Percentiles rank a stretch among this genome's conserved stretches.
phyloP scores from a whole-genome alignment of 768 basidiomycete species.

The Clavulina sp. region DNA sequence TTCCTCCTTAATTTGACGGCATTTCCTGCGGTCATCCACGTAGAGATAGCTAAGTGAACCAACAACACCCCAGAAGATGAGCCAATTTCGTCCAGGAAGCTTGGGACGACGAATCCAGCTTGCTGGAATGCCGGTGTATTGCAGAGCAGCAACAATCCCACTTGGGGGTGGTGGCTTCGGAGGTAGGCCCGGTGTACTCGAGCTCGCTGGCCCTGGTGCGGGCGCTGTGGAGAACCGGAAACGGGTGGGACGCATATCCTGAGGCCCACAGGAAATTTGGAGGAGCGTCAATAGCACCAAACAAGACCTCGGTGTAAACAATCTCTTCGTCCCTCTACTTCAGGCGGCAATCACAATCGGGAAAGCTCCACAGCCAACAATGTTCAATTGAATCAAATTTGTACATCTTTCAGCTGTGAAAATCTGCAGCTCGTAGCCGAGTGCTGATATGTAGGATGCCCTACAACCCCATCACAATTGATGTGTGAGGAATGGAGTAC shows the following conservation, averaged over 20 bases:
- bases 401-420: too few species aligned
- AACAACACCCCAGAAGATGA: conserved; percentile 73
- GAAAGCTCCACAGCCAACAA: too few species aligned
- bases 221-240: too few species aligned
- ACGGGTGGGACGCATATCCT: too few species aligned
- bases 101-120: conserved; percentile 76
- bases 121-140: conserved; percentile 35
- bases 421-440: too few species aligned
- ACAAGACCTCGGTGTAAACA: not conserved
- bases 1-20: conserved; percentile 53
- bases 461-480: not conserved
- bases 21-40: conserved; percentile 73
- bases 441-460: too few species aligned
- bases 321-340: too few species aligned
- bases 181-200: not conserved
- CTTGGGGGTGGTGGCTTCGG: not conserved
- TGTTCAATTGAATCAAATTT: too few species aligned
- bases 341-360: too few species aligned
- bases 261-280: not conserved
- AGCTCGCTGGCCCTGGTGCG: not conserved
- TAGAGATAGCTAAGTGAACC: conserved; percentile 55
- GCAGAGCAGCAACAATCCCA: conserved; percentile 14
- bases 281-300: not conserved
- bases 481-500: not conserved
- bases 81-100: conserved; percentile 84